phyloP scores from a whole-genome alignment of 805 yeast genomes.

The Yarrowia sp. region DNA sequence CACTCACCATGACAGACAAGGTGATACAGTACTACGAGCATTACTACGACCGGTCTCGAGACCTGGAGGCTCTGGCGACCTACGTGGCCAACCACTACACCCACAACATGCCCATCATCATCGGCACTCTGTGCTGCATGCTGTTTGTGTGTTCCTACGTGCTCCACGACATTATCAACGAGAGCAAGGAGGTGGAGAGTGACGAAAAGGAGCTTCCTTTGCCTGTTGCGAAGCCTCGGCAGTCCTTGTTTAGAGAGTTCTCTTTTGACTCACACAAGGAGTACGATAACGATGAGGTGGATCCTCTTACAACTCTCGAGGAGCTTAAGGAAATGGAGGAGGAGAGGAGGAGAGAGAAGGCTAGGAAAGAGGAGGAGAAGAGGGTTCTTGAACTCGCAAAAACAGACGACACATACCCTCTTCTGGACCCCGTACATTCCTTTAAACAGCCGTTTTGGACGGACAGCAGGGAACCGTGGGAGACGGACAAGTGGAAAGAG shows the following conservation, averaged over 20 bases:
- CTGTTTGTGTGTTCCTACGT: constrained; percentile 33
- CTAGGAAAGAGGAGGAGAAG: not conserved
- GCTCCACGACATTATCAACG: constrained; percentile 31
- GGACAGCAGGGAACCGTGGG: not conserved
- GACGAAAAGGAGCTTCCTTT: constrained; percentile 34
- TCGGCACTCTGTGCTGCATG: constrained; percentile 28
- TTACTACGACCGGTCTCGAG: constrained; percentile 18
- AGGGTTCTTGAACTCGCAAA: not conserved
- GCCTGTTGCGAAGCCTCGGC: constrained; percentile 19
- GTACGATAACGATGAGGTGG: constrained; percentile 22
- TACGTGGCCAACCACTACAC: constrained; percentile 35
- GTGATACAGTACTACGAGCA: constrained; percentile 30
- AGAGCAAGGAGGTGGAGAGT: constrained; percentile 25
- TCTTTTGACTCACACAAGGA: constrained; percentile 17
- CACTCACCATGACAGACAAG: constrained; percentile 19
- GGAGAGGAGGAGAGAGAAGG: not conserved
- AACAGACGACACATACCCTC: not conserved
- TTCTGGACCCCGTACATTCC: constrained; percentile 3
- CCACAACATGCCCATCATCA: constrained; percentile 37
- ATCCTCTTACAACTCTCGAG: constrained; percentile 14
- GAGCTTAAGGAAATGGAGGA: constrained; percentile 17
- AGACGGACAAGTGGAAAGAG: constrained; percentile 6
- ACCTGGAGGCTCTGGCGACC: constrained; percentile 32
- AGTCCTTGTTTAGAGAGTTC: constrained; percentile 19
- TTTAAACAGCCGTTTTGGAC: constrained; percentile 14